Base-by-base conservation (phyloP, 306 rosid genomes). In the Dryas alaskensis region DNA sequence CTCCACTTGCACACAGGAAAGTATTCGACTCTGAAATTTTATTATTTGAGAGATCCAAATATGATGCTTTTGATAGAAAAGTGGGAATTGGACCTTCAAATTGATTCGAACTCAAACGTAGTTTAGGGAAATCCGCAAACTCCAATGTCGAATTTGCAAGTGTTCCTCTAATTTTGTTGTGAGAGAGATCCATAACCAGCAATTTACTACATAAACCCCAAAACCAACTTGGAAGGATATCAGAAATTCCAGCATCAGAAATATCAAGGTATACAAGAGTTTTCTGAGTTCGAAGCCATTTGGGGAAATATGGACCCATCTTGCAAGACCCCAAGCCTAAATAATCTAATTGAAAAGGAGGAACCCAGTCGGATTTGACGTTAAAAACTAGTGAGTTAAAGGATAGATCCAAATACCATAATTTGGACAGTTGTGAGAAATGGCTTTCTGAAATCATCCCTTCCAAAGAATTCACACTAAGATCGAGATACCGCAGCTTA, bases 391-490 rank as follows among this genome's bases (percentile, higher is more conserved):
- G 8, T 2, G 47, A 39, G 16, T 37, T 60, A 1, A 4, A 39
- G 43, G 66, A 60, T 39, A 60, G 37, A 13, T 39, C 2, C 47
- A 60, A 60, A 2, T 0, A 0, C 0, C 0, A 0, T 40, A 60
- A 42, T 11, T 7, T 60, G 11, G 46, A 60, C 3, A 60, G 66
- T 6, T 39, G 0, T 6, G 66, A 60, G 46, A 60, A 60, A 13
- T 39, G 10, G 22, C 22, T 19, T 19, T 19, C 22, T 19, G 22
- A 19, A 19, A 19, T 19, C 22, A 19, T 19, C 22, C 46, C 46
- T 11, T 42, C n/a, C 22, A 39, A 3, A 39, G 11, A 14, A 40
- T 61, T 61, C 47, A 39, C 2, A 61, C 47, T 0, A 6, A 61
- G n/a, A 7, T 39, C 0, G 9, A 61, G 12, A 5, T 0, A 0